Conservation (phyloP, 805 yeast species). For the Ogataea nonfermentans region DNA sequence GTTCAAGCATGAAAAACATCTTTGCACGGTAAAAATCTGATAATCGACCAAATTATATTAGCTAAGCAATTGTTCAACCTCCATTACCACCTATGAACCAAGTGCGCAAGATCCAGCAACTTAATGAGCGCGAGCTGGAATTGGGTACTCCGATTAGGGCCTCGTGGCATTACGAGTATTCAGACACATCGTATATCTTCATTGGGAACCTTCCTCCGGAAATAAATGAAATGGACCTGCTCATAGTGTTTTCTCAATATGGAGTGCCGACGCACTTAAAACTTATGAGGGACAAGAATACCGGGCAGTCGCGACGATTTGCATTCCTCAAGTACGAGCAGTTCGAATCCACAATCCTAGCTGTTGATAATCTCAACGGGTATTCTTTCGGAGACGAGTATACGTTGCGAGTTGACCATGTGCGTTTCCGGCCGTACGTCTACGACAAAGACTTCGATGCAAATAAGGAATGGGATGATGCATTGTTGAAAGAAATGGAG, state of each 20-base stretch:
- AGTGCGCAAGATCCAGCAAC: slow-evolving; percentile 41
- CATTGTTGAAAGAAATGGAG: slow-evolving; percentile 39
- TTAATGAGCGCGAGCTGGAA: slow-evolving; percentile 69
- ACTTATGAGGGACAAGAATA: slow-evolving; percentile 60
- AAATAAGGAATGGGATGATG: slow-evolving; percentile 33
- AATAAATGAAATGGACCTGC: slow-evolving; percentile 70
- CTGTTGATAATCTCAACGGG: slow-evolving; percentile 88
- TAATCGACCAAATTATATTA: no score
- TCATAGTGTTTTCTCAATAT: slow-evolving; percentile 81
- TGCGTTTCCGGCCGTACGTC: slow-evolving; percentile 48
- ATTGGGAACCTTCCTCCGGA: slow-evolving; percentile 70
- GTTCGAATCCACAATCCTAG: slow-evolving; percentile 74
- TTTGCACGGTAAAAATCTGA: slow-evolving; percentile 4
- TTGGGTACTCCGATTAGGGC: slow-evolving; percentile 54
- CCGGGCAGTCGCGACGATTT: slow-evolving; percentile 71
- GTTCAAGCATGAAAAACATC: slow-evolving; percentile 5
- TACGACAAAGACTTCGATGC: slow-evolving; percentile 49
- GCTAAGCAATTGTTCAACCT: no score
- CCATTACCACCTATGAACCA: slow-evolving; percentile 26
- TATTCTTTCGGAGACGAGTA: slow-evolving; percentile 42
- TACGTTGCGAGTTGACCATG: slow-evolving; percentile 67
- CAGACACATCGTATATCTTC: slow-evolving; percentile 70
- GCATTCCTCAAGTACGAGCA: slow-evolving; percentile 83
- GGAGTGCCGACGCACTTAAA: slow-evolving; percentile 81
- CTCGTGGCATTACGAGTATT: slow-evolving; percentile 89